A percentile compares a stretch with the other conserved stretches of the same genome.
phyloP scores from a whole-genome alignment of 805 yeast genomes.

The Schwanniomyces vanrijiae region DNA sequence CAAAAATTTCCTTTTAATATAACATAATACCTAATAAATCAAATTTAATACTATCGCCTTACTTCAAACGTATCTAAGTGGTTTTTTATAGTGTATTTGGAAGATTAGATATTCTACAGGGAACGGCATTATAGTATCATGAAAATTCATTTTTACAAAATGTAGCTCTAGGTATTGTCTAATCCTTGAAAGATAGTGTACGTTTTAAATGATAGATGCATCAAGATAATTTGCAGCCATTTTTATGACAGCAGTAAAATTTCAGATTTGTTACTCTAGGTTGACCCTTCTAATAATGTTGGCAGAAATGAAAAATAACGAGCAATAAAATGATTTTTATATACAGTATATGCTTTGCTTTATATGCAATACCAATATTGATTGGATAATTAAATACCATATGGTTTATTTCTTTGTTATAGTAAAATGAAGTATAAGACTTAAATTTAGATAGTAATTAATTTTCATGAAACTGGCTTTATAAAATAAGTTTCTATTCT shows the following conservation, averaged over 20 bases:
- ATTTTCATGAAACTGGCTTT: too few species aligned
- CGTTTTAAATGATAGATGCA: neutral
- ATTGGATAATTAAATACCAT: too few species aligned
- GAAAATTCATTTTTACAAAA: neutral
- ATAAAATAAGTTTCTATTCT: too few species aligned
- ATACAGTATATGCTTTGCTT: neutral
- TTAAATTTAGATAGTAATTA: too few species aligned
- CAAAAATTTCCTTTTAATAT: neutral
- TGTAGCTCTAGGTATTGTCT: neutral
- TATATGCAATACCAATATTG: too few species aligned
- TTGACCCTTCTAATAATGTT: neutral
- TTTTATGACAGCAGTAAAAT: slow-evolving; percentile 1
- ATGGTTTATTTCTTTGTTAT: too few species aligned
- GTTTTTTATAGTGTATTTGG: neutral
- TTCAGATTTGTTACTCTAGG: neutral
- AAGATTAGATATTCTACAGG: neutral
- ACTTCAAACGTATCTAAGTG: neutral
- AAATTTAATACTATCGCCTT: too few species aligned
- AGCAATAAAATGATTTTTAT: neutral
- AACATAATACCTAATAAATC: neutral
- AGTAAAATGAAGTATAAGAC: too few species aligned
- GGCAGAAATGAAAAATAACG: neutral
- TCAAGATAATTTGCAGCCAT: slow-evolving; percentile 10
- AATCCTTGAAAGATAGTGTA: neutral
- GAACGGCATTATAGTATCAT: neutral